These are phyloP conservation scores for Dictyostelium purpureum DNA, from an alignment of 78 protist species.

Conservation along the genomic window DNA sequence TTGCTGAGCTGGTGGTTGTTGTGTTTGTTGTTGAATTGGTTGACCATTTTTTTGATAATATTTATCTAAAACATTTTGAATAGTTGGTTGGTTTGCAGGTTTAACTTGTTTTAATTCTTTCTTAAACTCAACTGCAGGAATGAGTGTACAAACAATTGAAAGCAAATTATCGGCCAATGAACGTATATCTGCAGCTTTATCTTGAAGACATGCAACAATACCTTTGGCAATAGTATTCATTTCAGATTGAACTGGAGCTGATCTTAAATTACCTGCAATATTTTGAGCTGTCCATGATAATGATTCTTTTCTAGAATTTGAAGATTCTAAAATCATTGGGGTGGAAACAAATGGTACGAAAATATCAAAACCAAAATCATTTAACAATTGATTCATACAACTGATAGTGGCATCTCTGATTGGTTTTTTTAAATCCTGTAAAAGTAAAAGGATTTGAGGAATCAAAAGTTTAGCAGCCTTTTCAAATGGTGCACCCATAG, in stretches of 20 bases:
- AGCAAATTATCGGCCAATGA: conserved; percentile 26
- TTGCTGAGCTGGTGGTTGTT: not conserved
- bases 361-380: conserved; percentile 54
- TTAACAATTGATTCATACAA: not conserved
- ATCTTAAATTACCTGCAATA: not conserved
- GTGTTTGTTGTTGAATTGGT: not conserved
- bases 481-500: conserved; percentile 57
- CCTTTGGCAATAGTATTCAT: conserved; percentile 28
- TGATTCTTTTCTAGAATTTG: conserved; percentile 33
- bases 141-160: not conserved
- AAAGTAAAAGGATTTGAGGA: conserved; percentile 24
- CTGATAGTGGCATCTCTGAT: conserved; percentile 28
- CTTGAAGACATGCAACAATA: conserved; percentile 56
- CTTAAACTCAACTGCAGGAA: conserved; percentile 12
- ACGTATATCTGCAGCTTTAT: conserved; percentile 52
- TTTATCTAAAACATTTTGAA: conserved; percentile 27
- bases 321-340: conserved; percentile 19
- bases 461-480: conserved; percentile 19
- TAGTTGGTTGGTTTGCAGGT: conserved; percentile 4
- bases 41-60: conserved; percentile 10
- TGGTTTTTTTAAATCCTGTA: conserved; percentile 42
- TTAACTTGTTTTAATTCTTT: conserved; percentile 41
- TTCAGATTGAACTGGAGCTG: not conserved
- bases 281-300: conserved; percentile 17
- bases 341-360: conserved; percentile 5